Evolutionary conservation across 176 grass and related monocot species (phyloP).

Genomic region (Carex parvula): DNA sequence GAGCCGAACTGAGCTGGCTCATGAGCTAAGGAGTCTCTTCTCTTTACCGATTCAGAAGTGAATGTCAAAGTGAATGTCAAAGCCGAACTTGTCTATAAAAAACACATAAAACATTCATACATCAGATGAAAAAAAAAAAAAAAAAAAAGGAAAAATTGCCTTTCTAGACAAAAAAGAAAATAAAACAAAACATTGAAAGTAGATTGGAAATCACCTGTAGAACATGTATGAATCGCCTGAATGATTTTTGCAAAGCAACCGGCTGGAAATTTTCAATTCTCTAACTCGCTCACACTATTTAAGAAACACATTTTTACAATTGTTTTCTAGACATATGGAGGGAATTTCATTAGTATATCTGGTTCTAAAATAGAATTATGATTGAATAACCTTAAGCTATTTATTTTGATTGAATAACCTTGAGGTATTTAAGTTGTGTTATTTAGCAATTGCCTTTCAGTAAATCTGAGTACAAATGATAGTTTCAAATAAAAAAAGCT

Average conservation of each 20-base stretch:
- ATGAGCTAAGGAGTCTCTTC: too few relatives aligned
- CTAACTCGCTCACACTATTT: slow-evolving; percentile 85
- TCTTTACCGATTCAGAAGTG: slow-evolving; percentile 94
- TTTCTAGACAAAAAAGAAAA: background rate
- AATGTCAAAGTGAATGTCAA: slow-evolving; percentile 89
- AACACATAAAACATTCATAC: slow-evolving; percentile 13
- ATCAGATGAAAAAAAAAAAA: background rate
- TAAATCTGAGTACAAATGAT: background rate
- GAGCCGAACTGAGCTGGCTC: too few relatives aligned
- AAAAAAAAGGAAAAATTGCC: background rate
- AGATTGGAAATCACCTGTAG: slow-evolving; percentile 52
- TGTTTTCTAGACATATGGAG: background rate
- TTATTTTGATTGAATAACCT: too few relatives aligned
- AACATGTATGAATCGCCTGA: slow-evolving; percentile 94
- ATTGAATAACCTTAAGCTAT: too few relatives aligned
- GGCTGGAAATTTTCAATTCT: slow-evolving; percentile 91
- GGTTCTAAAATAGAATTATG: background rate
- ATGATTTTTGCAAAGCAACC: slow-evolving; percentile 65
- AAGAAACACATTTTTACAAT: slow-evolving; percentile 35
- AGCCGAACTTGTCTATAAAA: slow-evolving; percentile 55
- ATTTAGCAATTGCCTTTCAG: background rate
- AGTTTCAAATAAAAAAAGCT: background rate
- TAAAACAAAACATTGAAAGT: background rate
- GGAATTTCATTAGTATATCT: background rate
- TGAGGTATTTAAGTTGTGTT: background rate